A percentile compares a stretch with the other conserved stretches of the same genome.
These are phyloP conservation scores for Cyclotella baltica DNA, from an alignment of 108 stramenopile genomes.

Conservation along the genomic window DNA sequence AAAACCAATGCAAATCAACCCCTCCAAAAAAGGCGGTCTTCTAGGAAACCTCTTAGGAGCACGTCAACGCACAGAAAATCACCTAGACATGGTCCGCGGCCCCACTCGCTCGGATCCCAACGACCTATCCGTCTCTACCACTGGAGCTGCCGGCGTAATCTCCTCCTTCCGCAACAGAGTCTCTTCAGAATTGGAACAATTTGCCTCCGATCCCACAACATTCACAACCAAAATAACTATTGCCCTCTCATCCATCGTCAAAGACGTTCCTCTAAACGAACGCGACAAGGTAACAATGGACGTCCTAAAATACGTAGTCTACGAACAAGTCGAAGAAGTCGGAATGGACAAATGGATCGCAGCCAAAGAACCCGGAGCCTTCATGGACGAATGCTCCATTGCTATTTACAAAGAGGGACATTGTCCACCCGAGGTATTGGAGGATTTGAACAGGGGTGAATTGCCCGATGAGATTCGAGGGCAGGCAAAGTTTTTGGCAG, in stretches of 20 bases:
- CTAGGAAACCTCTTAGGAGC: constrained; percentile 81
- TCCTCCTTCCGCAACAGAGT: constrained; percentile 42
- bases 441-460: constrained; percentile 83
- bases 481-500: constrained; percentile 67
- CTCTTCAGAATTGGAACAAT: constrained; percentile 30
- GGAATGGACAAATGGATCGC: constrained; percentile 86
- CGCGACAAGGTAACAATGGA: constrained; percentile 81
- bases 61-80: constrained; percentile 74
- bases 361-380: constrained; percentile 81
- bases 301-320: constrained; percentile 83
- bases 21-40: constrained; percentile 61
- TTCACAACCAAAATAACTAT: constrained; percentile 36
- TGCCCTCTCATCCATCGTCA: constrained; percentile 26
- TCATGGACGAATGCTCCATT: constrained; percentile 82
- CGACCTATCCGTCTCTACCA: constrained; percentile 10
- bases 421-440: constrained; percentile 78
- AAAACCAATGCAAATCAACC: constrained; percentile 28
- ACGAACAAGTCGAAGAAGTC: constrained; percentile 88
- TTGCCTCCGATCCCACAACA: constrained; percentile 28
- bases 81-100: constrained; percentile 56
- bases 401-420: constrained; percentile 87
- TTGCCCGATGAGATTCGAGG: constrained; percentile 82
- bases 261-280: constrained; percentile 41
- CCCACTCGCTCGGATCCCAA: constrained; percentile 22
- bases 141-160: constrained; percentile 49